Base-by-base conservation (phyloP, 768 basidiomycete species). In the Porpolomopsis calyptriformis region DNA sequence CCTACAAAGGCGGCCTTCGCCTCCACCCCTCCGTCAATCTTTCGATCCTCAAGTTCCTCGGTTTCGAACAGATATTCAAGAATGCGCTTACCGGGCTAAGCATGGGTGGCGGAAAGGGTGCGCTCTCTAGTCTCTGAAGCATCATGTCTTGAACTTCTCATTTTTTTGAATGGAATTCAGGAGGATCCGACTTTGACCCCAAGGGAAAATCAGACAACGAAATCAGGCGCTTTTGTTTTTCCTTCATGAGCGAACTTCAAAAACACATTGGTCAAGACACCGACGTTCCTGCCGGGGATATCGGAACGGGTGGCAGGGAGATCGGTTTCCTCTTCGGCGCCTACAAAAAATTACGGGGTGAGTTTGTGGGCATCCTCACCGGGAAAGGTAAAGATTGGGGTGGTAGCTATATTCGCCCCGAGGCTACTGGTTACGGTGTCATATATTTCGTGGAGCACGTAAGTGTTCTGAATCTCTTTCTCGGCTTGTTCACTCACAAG, bases 41-140 rank as follows among this genome's bases (percentile, higher is more conserved):
- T 31, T 82, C 80, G 55, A 84, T 86, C 67, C 74, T 86, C 63
- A 86, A 86, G 61, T 86, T 86, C 78, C 74, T 86, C 52, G 83
- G 82, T 37, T 82, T 84, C 64, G 83, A 86, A 65, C 83, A 86
- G 62, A 78, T 74, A 50, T 84, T 84, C 75, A 84, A 84, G 66
- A 84, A 86, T 64, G 83, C 83, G 29, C 70, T 86, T 22, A 85
- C 83, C 11, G 82, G 82, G 25, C 67, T 84, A 45, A 75, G 67
- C 64, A 85, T 85, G 80, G 83, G 83, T 53, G 82, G 82, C 53
- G 82, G 79, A 49, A 86, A 86, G 24, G 45, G 35, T 33, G 19
- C 22, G 19, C 9, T 14, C n/a, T 2, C 16, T 18, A 10, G 8
- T 8, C n/a, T n/a, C n/a, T n/a, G n/a, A n/a, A n/a, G n/a, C n/a